These are phyloP conservation scores for Penicillium freii DNA, from an alignment of 2,329 filamentous ascomycete species.

Conservation along the genomic window DNA sequence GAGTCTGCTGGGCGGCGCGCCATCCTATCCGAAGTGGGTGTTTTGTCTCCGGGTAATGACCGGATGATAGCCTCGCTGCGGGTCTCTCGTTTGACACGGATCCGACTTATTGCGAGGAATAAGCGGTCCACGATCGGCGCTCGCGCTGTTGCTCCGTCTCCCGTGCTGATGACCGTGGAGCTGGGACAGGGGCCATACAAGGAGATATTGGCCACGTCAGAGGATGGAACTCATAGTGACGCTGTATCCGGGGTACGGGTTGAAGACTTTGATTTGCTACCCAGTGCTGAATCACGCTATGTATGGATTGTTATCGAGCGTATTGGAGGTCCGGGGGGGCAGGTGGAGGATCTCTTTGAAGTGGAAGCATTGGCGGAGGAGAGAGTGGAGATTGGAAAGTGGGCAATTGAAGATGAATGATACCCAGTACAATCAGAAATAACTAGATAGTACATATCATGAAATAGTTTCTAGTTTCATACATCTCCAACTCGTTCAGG, in stretches of 20 bases:
- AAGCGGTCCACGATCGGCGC: conserved; percentile 42
- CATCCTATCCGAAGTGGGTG: conserved; percentile 45
- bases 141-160: conserved; percentile 43
- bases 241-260: conserved; percentile 65
- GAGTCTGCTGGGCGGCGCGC: conserved; percentile 74
- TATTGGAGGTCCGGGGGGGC: conserved; percentile 61
- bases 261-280: conserved; percentile 71
- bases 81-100: conserved; percentile 57
- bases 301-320: conserved; percentile 82
- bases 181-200: conserved; percentile 69
- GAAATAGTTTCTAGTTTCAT: not conserved
- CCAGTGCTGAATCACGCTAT: conserved; percentile 57
- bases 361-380: conserved; percentile 46
- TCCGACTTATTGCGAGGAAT: conserved; percentile 57
- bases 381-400: conserved; percentile 44
- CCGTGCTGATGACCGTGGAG: conserved; percentile 71
- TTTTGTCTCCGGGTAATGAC: conserved; percentile 54
- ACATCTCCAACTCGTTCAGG: not conserved
- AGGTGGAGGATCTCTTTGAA: conserved; percentile 44
- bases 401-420: conserved; percentile 39
- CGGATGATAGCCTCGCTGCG: conserved; percentile 54
- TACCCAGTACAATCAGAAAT: not conserved
- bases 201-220: conserved; percentile 62
- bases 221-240: conserved; percentile 74
- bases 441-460: not conserved